Evolutionary conservation across 192 early-diverging fungal genomes (phyloP).

Genomic region (Gamsiella multidivaricata): DNA sequence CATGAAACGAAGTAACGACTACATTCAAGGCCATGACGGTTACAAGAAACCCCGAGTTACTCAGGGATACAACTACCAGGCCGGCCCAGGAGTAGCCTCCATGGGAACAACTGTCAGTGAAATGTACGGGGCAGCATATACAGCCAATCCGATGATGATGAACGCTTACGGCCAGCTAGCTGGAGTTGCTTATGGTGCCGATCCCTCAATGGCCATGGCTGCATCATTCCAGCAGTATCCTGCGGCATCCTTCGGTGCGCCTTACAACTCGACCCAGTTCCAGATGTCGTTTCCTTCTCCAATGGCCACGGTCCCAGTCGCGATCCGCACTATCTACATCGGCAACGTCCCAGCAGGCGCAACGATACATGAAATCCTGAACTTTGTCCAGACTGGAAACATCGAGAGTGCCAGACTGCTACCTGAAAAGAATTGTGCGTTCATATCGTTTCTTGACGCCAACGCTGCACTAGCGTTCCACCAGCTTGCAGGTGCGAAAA

Average conservation of each 20-base stretch:
- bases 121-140: slow-evolving; percentile 39
- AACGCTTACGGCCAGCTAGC: slow-evolving; percentile 46
- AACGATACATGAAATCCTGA: slow-evolving; percentile 72
- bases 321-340: slow-evolving; percentile 81
- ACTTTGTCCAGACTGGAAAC: slow-evolving; percentile 75
- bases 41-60: slow-evolving; percentile 70
- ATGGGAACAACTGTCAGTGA: slow-evolving; percentile 35
- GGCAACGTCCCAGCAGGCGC: slow-evolving; percentile 76
- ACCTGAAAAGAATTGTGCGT: slow-evolving; percentile 83
- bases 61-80: slow-evolving; percentile 54
- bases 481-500: slow-evolving; percentile 60
- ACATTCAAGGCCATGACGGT: slow-evolving; percentile 62
- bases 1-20: slow-evolving; percentile 74
- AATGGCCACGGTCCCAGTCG: slow-evolving; percentile 38
- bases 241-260: slow-evolving; percentile 23
- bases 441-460: slow-evolving; percentile 83
- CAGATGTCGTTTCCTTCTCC: slow-evolving; percentile 38
- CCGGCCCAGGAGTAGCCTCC: slow-evolving; percentile 9
- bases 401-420: slow-evolving; percentile 78
- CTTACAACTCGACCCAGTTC: slow-evolving; percentile 25
- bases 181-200: slow-evolving; percentile 29
- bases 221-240: slow-evolving; percentile 48
- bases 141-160: slow-evolving; percentile 58
- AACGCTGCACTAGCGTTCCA: slow-evolving; percentile 71
- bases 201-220: slow-evolving; percentile 27